phyloP scores from a whole-genome alignment of 1,139 yeast species.

The Pichia cactophila region DNA sequence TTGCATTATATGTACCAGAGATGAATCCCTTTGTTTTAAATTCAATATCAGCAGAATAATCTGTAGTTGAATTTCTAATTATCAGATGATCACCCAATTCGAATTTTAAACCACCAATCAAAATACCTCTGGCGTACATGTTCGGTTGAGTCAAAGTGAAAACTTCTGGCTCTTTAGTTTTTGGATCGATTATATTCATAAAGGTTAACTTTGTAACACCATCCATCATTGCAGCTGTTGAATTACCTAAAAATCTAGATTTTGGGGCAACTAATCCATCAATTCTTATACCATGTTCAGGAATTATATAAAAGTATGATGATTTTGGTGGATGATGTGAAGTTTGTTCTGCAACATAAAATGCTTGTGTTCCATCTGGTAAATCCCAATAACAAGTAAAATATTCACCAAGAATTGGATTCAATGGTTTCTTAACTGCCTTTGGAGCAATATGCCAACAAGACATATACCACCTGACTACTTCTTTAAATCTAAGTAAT shows the following conservation, averaged over 20 bases:
- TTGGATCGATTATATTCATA: slow-evolving; percentile 45
- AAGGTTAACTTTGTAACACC: slow-evolving; percentile 73
- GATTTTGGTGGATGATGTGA: slow-evolving; percentile 99
- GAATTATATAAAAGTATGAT: slow-evolving; percentile 81
- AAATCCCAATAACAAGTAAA: slow-evolving; percentile 91
- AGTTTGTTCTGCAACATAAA: slow-evolving; percentile 85
- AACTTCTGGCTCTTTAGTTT: slow-evolving; percentile 43
- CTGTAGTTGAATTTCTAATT: slow-evolving; percentile 54
- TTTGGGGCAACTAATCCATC: slow-evolving; percentile 87
- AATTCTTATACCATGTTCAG: slow-evolving; percentile 70
- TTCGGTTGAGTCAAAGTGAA: slow-evolving; percentile 89
- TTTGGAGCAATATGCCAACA: slow-evolving; percentile 99
- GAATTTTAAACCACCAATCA: slow-evolving; percentile 81
- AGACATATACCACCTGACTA: slow-evolving; percentile 83
- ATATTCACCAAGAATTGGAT: slow-evolving; percentile 88
- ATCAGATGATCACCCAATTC: slow-evolving; percentile 90
- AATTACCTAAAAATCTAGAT: slow-evolving; percentile 85
- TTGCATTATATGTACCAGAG: slow-evolving; percentile 85
- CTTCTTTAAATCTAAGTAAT: slow-evolving; percentile 58
- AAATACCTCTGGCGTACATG: slow-evolving; percentile 88
- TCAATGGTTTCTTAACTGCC: slow-evolving; percentile 94
- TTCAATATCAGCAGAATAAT: slow-evolving; percentile 73
- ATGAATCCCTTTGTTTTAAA: slow-evolving; percentile 94
- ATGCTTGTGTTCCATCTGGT: slow-evolving; percentile 59
- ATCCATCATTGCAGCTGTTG: slow-evolving; percentile 96